A percentile compares a stretch with the other conserved stretches of the same genome.
phyloP scores from a whole-genome alignment of 805 yeast genomes.

The Scheffersomyces amazonensis region DNA sequence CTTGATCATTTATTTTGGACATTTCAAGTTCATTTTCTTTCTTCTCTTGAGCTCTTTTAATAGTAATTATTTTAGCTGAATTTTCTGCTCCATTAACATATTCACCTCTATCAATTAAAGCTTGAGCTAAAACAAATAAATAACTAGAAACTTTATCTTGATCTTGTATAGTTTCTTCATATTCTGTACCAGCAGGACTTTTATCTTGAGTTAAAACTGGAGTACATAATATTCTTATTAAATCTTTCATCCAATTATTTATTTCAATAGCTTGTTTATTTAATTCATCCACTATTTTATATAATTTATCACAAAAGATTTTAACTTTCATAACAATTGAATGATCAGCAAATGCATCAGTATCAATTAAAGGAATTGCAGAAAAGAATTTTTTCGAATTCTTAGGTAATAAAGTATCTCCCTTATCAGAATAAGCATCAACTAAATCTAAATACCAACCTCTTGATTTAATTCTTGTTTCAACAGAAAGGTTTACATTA shows the following conservation, averaged over 20 bases:
- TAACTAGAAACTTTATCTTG: constrained; percentile 70
- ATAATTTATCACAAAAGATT: constrained; percentile 17
- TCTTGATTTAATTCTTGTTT: constrained; percentile 20
- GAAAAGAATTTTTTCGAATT: constrained; percentile 30
- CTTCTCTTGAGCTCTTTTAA: constrained; percentile 17
- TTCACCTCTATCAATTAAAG: constrained; percentile 38
- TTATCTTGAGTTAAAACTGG: constrained; percentile 48
- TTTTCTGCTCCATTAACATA: constrained; percentile 35
- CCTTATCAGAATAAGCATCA: constrained; percentile 24
- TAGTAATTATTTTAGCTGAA: constrained; percentile 13
- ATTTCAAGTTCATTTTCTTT: constrained; percentile 20
- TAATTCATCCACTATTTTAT: constrained; percentile 27
- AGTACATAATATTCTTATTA: constrained; percentile 42
- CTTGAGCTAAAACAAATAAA: constrained; percentile 45
- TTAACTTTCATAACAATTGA: constrained; percentile 18
- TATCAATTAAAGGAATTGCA: constrained; percentile 24
- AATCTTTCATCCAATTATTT: constrained; percentile 48
- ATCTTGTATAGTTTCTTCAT: constrained; percentile 65
- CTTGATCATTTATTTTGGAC: constrained; percentile 21
- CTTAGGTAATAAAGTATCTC: constrained; percentile 27
- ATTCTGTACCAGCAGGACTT: constrained; percentile 71
- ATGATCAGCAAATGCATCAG: constrained; percentile 10
- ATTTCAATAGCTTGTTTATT: constrained; percentile 51
- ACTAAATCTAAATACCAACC: constrained; percentile 9
- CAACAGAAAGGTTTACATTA: constrained; percentile 23